Evolutionary conservation across 345 rosid species (phyloP).

Genomic region (Eucalyptus marginata): DNA sequence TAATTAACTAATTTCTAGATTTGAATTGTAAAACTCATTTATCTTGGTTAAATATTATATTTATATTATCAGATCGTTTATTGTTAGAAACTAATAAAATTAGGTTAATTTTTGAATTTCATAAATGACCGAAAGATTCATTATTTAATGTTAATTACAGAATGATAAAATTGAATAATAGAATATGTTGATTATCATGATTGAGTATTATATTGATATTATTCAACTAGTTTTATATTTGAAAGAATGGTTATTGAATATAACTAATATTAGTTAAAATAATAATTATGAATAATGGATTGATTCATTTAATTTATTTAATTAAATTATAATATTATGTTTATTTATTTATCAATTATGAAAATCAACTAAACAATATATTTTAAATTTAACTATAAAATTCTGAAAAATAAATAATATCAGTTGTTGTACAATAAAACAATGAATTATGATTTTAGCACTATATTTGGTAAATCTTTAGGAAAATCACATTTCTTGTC

Average conservation of each 20-base stretch:
- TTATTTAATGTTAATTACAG: background rate
- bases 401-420: background rate
- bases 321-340: fast-evolving
- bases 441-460: background rate
- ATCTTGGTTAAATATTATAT: background rate
- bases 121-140: background rate
- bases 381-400: background rate
- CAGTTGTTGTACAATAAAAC: background rate
- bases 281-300: background rate
- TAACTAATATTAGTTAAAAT: background rate
- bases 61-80: background rate
- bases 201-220: background rate
- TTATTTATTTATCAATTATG: background rate
- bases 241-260: background rate
- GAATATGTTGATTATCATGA: background rate
- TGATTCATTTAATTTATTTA: background rate
- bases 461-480: background rate
- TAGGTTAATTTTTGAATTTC: background rate
- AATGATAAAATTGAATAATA: background rate
- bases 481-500: background rate
- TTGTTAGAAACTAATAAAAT: background rate
- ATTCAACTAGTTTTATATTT: background rate
- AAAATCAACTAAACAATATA: fast-evolving
- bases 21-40: background rate
- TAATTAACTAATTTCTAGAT: background rate